Evolutionary conservation across 441 rosid species (phyloP).

Genomic region (Pelargonium fulgidum): DNA sequence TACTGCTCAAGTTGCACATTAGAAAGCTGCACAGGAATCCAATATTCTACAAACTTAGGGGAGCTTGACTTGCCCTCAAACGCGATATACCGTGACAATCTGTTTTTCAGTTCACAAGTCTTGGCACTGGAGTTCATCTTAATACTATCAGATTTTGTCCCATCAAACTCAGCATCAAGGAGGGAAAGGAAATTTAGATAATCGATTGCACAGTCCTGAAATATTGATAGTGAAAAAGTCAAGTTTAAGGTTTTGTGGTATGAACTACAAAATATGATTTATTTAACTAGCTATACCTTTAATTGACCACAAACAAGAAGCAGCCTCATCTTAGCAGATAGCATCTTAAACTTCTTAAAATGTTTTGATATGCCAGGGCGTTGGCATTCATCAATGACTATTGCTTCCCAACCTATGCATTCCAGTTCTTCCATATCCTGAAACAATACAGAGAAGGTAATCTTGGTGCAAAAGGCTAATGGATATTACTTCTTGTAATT

Average conservation of each 20-base stretch:
- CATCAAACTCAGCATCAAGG: constrained; percentile 25
- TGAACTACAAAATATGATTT: neutral
- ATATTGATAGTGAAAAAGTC: constrained; percentile 16
- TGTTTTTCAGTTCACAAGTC: constrained; percentile 31
- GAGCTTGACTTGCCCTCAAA: constrained; percentile 37
- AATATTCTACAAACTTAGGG: constrained; percentile 63
- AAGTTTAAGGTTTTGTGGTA: neutral
- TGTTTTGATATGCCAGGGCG: constrained; percentile 21
- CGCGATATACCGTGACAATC: constrained; percentile 29
- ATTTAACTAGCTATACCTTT: constrained; percentile 33
- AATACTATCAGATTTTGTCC: constrained; percentile 16
- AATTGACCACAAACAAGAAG: constrained; percentile 37
- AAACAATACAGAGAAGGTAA: constrained; percentile 12
- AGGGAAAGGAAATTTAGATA: constrained; percentile 28
- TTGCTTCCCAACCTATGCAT: constrained; percentile 40
- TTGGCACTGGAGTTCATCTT: constrained; percentile 24
- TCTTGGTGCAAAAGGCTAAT: neutral
- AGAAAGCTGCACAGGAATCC: constrained; percentile 85
- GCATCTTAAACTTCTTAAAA: constrained; percentile 33
- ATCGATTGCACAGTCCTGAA: constrained; percentile 37
- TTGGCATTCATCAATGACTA: constrained; percentile 50
- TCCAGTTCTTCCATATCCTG: constrained; percentile 41
- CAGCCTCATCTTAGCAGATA: constrained; percentile 36
- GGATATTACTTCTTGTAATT: neutral
- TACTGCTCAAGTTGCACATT: constrained; percentile 84